Percentiles rank a stretch among this genome's conserved stretches.
Evolutionary conservation across 306 rosid genomes (phyloP).

Genomic region (Prunus kanzakura): DNA sequence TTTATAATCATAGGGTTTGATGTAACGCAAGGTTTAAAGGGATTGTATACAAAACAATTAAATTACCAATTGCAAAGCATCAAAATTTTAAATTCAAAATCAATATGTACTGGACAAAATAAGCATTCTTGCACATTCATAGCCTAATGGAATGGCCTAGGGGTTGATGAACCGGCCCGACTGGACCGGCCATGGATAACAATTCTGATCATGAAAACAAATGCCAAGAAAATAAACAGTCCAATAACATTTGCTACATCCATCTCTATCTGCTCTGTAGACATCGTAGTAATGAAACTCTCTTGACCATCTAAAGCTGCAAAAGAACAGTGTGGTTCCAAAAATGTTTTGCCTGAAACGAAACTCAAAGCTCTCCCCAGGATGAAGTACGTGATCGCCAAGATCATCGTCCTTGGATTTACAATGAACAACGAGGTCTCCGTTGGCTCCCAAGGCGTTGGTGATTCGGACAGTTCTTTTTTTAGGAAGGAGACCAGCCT

Average conservation of each 20-base stretch:
- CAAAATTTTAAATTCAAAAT: background rate
- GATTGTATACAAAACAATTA: too few relatives aligned
- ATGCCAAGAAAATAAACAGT: background rate
- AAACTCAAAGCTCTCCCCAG: background rate
- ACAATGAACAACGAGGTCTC: background rate
- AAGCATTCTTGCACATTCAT: background rate
- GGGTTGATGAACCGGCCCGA: background rate
- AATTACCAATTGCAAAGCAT: background rate
- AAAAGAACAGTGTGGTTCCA: constrained; percentile 3
- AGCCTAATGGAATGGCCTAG: background rate
- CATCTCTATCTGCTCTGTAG: constrained; percentile 1
- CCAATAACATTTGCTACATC: constrained; percentile 9
- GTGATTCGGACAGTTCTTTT: constrained; percentile 1
- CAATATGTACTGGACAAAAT: background rate
- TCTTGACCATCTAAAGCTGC: constrained; percentile 9
- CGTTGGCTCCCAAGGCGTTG: background rate
- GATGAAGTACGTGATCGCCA: background rate
- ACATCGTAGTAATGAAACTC: background rate
- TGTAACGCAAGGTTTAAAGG: too few relatives aligned
- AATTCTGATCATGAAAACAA: background rate
- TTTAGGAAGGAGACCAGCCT: background rate
- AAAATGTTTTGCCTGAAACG: background rate
- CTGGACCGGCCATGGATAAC: background rate
- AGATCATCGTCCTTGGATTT: constrained; percentile 24
- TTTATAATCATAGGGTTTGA: too few relatives aligned